Conservation (phyloP, 441 rosid genomes). For the Flueggea neowawraea region DNA sequence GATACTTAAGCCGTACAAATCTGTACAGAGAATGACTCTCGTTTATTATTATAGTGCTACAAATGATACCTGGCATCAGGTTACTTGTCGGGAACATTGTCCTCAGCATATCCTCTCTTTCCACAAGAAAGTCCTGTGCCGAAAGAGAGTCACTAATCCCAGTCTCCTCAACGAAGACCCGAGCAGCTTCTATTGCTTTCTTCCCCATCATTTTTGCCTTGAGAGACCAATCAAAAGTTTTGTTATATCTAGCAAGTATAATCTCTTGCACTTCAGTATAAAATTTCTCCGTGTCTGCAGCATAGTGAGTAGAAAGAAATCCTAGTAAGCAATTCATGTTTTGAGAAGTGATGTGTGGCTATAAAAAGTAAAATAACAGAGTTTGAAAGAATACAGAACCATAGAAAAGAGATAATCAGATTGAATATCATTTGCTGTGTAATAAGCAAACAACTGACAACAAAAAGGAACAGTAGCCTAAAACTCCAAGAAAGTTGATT, state of each 20-base stretch:
- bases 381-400: no score
- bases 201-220: slow-evolving; percentile 97
- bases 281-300: slow-evolving; percentile 87
- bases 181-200: slow-evolving; percentile 87
- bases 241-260: slow-evolving; percentile 80
- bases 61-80: slow-evolving; percentile 78
- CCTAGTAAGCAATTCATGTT: not conserved
- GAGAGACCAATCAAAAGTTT: slow-evolving; percentile 88
- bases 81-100: slow-evolving; percentile 74
- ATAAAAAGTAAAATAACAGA: no score
- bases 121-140: slow-evolving; percentile 70
- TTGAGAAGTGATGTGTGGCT: no score
- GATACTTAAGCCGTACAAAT: no score
- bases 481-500: no score
- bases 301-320: slow-evolving; percentile 1
- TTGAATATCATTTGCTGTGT: no score
- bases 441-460: no score
- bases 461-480: no score
- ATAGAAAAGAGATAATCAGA: no score
- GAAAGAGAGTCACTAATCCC: slow-evolving; percentile 86
- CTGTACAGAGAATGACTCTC: not conserved
- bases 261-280: slow-evolving; percentile 87
- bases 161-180: slow-evolving; percentile 72
- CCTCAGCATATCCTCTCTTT: slow-evolving; percentile 80
- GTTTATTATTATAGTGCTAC: not conserved